Base-by-base conservation (phyloP, 2,329 filamentous ascomycete species). In the Helminthosporium solani region DNA sequence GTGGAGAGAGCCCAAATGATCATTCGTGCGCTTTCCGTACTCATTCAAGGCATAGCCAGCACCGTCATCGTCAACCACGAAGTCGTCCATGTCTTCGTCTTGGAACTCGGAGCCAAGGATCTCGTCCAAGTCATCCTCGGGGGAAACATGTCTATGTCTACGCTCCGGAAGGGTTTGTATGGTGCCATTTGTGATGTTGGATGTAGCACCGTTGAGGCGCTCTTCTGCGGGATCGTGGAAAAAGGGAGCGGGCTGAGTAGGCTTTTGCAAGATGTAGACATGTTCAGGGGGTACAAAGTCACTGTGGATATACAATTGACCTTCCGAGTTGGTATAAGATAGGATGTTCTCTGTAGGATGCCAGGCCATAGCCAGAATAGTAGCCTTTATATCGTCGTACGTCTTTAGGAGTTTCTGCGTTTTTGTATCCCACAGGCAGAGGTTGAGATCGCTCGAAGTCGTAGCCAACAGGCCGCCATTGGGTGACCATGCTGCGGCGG, bases 41-140 rank as follows among this genome's bases (percentile, higher is more conserved):
- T 70, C 71, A 52, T 85, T 87, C 15, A 84, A 74, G 19, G 56
- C 81, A 70, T 97, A 97, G 33, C 92, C 94, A 27, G 90, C 92
- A 9, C 91, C 91, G 64, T 99, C 94, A 53, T 99, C 94, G 60
- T 99, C 94, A 4, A 90, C 84, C 1, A 99, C 88, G 66, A 97
- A 99, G 53, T 90, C 89, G 33, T 90, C 87, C 51, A 71, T 70
- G 14, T 64, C 60, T n/a, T 58, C 58, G 53, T 81, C 81, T 9
- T 54, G 63, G 70, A 61, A 80, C 0, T 82, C 67, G 2, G 61
- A 82, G 16, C 80, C 84, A 2, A 96, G 78, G n/a, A 95, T 83
- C 42, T 90, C 90, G 66, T 94, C 90, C 2, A 95, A 75, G 33
- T 88, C 90, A 1, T 85, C 76, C 0, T 85, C 76, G 7, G 28